phyloP scores from a whole-genome alignment of 2,329 filamentous ascomycete species.

The Aspergillus felis region DNA sequence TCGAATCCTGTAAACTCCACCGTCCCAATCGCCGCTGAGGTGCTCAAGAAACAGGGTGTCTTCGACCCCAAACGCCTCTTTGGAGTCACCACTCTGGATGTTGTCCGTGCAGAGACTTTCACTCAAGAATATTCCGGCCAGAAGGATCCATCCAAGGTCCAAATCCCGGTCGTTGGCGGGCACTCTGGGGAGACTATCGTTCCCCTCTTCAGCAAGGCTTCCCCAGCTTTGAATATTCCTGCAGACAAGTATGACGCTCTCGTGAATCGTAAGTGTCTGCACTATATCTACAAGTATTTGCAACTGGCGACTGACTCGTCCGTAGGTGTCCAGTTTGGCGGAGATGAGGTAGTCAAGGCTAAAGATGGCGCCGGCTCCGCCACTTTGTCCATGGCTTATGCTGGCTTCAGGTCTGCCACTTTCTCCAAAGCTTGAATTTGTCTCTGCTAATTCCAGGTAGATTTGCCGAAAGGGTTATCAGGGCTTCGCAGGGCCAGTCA shows the following conservation, averaged over 20 bases:
- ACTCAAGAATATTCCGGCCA: constrained; percentile 80
- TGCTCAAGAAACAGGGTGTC: constrained; percentile 86
- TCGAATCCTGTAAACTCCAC: constrained; percentile 99
- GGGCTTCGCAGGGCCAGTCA: constrained; percentile 82
- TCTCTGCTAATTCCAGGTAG: constrained; percentile 42
- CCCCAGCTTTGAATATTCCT: constrained; percentile 74
- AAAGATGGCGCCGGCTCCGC: constrained; percentile 89
- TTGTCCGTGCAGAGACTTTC: constrained; percentile 97
- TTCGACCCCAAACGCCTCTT: constrained; percentile 96
- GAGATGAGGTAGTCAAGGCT: constrained; percentile 93
- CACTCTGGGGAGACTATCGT: constrained; percentile 99
- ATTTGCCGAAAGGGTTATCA: constrained; percentile 92
- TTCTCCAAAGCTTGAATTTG: constrained; percentile 5
- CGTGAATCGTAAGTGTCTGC: constrained; percentile 64
- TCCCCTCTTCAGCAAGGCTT: constrained; percentile 89
- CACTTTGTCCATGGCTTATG: constrained; percentile 92
- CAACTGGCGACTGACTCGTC: not conserved
- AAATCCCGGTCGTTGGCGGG: constrained; percentile 88
- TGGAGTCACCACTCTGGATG: constrained; percentile 96
- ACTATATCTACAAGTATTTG: not conserved
- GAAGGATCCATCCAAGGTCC: constrained; percentile 75
- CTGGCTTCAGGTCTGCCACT: constrained; percentile 73
- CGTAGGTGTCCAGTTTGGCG: constrained; percentile 83
- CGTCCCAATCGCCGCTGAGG: constrained; percentile 94
- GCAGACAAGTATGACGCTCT: constrained; percentile 86